These are phyloP conservation scores for Phytophthora melonis DNA, from an alignment of 352 stramenopile genomes.

Conservation along the genomic window DNA sequence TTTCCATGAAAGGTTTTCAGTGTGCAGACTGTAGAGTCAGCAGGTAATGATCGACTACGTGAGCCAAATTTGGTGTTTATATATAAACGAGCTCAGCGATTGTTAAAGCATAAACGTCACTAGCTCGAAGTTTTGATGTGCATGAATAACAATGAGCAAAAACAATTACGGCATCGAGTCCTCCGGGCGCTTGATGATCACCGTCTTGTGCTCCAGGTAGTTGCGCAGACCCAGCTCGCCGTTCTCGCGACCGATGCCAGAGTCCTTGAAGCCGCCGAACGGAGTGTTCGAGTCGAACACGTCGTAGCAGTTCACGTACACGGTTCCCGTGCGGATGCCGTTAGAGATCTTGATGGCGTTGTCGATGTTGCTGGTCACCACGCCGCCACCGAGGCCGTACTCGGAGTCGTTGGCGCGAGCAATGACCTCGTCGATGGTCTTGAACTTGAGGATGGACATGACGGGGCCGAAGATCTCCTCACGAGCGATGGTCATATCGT, in stretches of 20 bases:
- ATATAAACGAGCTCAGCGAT: background rate
- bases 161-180: background rate
- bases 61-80: too few species aligned
- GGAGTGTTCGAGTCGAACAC: conserved; percentile 87
- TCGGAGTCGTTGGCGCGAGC: conserved; percentile 67
- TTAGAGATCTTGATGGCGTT: conserved; percentile 89
- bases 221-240: conserved; percentile 76
- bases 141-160: background rate
- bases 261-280: conserved; percentile 90
- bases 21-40: too few species aligned
- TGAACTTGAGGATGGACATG: conserved; percentile 47
- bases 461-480: too few species aligned
- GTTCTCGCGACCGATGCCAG: conserved; percentile 81
- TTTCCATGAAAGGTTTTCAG: too few species aligned
- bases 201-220: conserved; percentile 78
- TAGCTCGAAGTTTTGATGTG: background rate
- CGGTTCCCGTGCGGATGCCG: conserved; percentile 89
- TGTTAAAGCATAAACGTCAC: background rate
- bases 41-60: too few species aligned
- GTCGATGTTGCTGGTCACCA: conserved; percentile 90
- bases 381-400: conserved; percentile 88
- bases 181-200: background rate
- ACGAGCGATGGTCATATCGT: too few species aligned
- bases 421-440: conserved; percentile 67
- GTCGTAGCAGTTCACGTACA: conserved; percentile 96